Evolutionary conservation across 1,284 basidiomycete species (phyloP), one percentile per base, ranked within the genome.

Genomic region (Spongiforma sp.): DNA sequence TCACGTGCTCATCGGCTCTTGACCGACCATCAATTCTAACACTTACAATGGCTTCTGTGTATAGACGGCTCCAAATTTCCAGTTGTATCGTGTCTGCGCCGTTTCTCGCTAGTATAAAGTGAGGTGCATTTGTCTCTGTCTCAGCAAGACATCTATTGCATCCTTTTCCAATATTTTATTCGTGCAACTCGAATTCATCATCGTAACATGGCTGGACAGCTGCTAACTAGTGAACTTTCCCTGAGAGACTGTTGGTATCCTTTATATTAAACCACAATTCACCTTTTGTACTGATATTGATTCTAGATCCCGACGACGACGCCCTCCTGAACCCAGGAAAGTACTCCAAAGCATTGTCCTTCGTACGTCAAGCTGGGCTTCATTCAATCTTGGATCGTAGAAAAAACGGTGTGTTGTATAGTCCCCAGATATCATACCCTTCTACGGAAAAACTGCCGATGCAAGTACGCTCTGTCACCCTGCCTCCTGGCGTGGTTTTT

Each of bases 341-440:
- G n/a, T 67, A 67, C 3, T 15, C 66, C 26, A 67, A 67, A n/a
- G 61, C 62, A 8, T 9, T 57, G 30, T 53, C 66, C 14, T 67
- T 67, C 4, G 66, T 67, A 65, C 17, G 62, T 50, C 17, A 5
- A 36, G 2, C n/a, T 28, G 12, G n/a, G 9, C 12, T 52, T 28
- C 33, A 9, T 26, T 7, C 34, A 34, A 33, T n/a, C 4, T 14
- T 24, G 6, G 21, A 3, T n/a, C 3, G n/a, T 15, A 26, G 53
- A 21, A 28, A 21, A 56, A 17, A 6, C 46, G 30, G 63, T 46
- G 48, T 12, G 12, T 33, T 17, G 21, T 24, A 14, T 41, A 68
- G 66, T 68, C 62, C 5, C 62, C 66, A 9, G 66, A 67, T n/a
- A 67, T 67, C 37, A 52, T 67, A 14, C 66, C 66, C 2, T 48